phyloP scores from a whole-genome alignment of 148 eudicot genomes.

The Beta vulgaris region DNA sequence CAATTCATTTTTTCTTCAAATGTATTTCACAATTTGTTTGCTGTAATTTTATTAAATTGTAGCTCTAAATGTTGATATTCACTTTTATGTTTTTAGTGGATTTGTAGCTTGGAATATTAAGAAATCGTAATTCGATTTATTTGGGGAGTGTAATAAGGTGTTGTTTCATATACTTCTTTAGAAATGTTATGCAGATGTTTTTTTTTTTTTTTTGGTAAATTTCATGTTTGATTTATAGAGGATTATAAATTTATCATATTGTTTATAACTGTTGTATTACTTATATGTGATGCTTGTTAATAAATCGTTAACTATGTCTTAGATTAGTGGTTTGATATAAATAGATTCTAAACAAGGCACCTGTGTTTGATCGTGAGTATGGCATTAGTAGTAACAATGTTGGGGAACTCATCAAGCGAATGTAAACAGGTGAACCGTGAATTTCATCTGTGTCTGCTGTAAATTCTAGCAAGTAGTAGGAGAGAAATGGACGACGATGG shows the following conservation, averaged over 20 bases:
- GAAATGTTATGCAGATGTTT: too few relatives aligned
- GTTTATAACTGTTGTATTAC: neutral
- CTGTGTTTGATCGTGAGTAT: neutral
- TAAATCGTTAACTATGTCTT: neutral
- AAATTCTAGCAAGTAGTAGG: neutral
- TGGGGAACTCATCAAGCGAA: neutral
- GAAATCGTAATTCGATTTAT: too few relatives aligned
- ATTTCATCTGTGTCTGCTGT: neutral
- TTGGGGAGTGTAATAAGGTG: too few relatives aligned
- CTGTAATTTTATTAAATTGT: neutral
- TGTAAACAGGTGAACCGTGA: neutral
- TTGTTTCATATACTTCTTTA: too few relatives aligned
- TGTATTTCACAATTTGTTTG: neutral
- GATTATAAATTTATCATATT: neutral
- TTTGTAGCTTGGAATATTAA: too few relatives aligned
- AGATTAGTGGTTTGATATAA: neutral
- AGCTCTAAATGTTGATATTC: neutral
- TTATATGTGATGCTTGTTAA: neutral
- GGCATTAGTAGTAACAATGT: neutral
- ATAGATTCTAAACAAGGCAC: neutral
- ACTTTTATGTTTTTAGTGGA: too few relatives aligned
- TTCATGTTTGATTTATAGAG: neutral
- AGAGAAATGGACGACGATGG: conserved; percentile 26
- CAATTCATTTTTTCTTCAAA: neutral
- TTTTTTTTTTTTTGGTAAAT: too few relatives aligned